Evolutionary conservation across 2,329 filamentous ascomycete genomes (phyloP), one percentile per base, ranked within the genome.

Genomic region (Fusarium multiceps): DNA sequence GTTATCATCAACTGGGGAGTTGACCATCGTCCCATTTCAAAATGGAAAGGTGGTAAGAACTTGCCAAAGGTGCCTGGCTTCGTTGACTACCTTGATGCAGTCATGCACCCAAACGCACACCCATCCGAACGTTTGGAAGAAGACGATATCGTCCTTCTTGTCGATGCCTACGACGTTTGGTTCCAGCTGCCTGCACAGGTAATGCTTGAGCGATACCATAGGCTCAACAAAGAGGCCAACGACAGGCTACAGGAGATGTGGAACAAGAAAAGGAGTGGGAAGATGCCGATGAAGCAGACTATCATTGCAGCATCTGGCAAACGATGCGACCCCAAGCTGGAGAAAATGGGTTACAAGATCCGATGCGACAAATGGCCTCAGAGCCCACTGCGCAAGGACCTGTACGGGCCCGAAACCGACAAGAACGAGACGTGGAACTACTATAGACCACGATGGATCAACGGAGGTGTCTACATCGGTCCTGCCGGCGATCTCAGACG

Each of bases 201-300:
- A 5, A 61, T 64, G 30, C 59, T 64, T 6, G 56, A 55, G 40
- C 51, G 61, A 6, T 64, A 64, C 20, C 59, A 64, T 37, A 55
- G 34, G 14, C 64, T 65, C 40, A 65, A 65, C 18, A 64, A 18
- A 2, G 49, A 14, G 40, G 62, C 62, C 23, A 64, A 65, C 9
- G 59, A 59, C 20, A 64, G 51, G n/a, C 16, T 65, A 1, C 59
- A 30, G 12, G 46, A 43, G 4, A 40, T 64, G 6, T 65, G 59
- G 59, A 59, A 25, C 11, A 27, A 25, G 25, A 30, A 49, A 1
- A 32, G 25, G 23, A 20, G 9, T 13, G n/a, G 20, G 0, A 40
- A 25, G 11, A 64, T 64, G 59, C 59, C 61, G 7, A 64, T 64
- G 61, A 48, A 37, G 30, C 61, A 64, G 30, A 65, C 62, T 4